Conservation (phyloP, 176 grass and related monocot genomes). For the Lolium perenne region DNA sequence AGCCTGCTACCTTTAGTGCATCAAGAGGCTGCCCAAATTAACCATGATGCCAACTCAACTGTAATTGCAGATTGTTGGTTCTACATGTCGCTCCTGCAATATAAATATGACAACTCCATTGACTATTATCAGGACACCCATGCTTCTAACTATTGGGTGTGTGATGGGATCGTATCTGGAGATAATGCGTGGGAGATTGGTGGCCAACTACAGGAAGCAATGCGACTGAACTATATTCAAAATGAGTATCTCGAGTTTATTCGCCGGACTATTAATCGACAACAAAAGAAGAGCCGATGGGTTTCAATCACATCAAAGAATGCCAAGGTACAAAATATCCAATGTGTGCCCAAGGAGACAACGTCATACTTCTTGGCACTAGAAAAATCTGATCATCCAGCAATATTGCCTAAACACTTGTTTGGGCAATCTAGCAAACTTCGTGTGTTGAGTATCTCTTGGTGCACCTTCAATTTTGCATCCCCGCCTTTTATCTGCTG, state of each 20-base stretch:
- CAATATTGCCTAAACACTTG: background rate
- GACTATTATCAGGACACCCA: background rate
- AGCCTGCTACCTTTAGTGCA: background rate
- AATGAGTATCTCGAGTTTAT: too few species aligned
- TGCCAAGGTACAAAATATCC: background rate
- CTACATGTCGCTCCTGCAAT: background rate
- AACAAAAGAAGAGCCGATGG: background rate
- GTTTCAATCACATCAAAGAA: background rate
- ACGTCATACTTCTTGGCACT: background rate
- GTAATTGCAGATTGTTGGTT: background rate
- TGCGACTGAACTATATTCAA: background rate
- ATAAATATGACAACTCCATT: too few species aligned
- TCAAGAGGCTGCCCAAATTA: background rate
- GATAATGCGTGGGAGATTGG: conserved; percentile 10
- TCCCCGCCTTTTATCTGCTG: background rate
- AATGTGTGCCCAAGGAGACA: background rate
- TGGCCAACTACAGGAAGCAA: background rate
- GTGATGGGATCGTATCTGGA: conserved; percentile 9
- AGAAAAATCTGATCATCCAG: background rate
- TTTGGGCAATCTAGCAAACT: background rate
- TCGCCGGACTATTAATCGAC: too few species aligned
- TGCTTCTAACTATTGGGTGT: conserved; percentile 18
- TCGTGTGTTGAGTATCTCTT: background rate
- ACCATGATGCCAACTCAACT: background rate
- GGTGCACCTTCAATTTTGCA: conserved; percentile 11